Evolutionary conservation across 1,139 yeast species (phyloP), one percentile per base, ranked within the genome.

Genomic region (Hansenula sp.): DNA sequence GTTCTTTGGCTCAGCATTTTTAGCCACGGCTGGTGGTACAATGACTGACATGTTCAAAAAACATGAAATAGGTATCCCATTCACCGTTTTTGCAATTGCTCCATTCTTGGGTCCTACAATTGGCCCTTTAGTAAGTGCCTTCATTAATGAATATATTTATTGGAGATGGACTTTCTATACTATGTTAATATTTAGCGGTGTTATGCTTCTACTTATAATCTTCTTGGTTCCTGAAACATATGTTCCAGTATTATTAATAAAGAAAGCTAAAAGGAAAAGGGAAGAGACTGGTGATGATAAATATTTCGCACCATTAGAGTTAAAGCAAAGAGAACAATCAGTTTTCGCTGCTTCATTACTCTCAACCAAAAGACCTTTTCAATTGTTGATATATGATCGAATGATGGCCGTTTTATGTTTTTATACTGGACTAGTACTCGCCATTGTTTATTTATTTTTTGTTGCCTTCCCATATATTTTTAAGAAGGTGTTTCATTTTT

Each of bases 21-120:
- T 85, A 41, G 81, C 88, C 28, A 84, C 84, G 45, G 84, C 86
- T 16, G 89, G 90, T 42, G 95, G 94, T n/a, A 77, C 89, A 8
- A 66, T 85, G 38, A 78, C 84, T 41, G 95, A 85, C 60, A 68
- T 84, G 41, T 77, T 74, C 51, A 78, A 76, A 41, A 74, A 72
- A 43, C 67, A 71, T 43, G 72, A 82, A 19, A 71, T 87, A 51
- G 85, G 86, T 11, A 69, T 81, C 39, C 90, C 93, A 4, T 77
- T 85, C 72, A 80, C 87, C 10, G 66, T 84, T 35, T 84, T 78
- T 59, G 76, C 88, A n/a, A 70, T 84, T 46, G 76, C 87, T 19
- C 90, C 93, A n/a, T 84, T 85, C 57, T 65, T 83, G 12, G 95
- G 93, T 2, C 94, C 94, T 0, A 77, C 84, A 1, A 56, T 84